A percentile compares a stretch with the other conserved stretches of the same genome.
Conservation (phyloP, 2,329 filamentous ascomycete species). For the Ceratocystis colombiana region DNA sequence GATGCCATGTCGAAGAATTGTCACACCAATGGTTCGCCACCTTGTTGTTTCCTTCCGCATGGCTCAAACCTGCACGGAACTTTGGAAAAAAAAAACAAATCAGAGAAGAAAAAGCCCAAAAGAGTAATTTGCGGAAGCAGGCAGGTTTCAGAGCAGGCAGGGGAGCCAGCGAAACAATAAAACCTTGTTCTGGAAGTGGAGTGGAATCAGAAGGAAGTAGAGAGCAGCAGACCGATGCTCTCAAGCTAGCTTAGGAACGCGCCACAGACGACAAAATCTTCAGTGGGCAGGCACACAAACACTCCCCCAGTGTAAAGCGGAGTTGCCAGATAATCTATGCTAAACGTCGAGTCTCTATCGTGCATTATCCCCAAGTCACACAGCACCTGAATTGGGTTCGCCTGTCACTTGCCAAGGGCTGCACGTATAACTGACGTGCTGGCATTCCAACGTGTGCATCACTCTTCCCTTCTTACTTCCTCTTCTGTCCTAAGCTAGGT, state of each 20-base stretch:
- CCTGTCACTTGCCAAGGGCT: neutral
- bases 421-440: neutral
- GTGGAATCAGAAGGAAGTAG: neutral
- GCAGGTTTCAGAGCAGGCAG: constrained; percentile 11
- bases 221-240: neutral
- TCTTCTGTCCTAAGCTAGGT: neutral
- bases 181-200: constrained; percentile 12
- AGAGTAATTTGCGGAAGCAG: constrained; percentile 10
- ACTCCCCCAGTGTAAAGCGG: too few species aligned
- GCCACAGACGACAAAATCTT: neutral
- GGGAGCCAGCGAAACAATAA: constrained; percentile 7
- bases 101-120: constrained; percentile 11
- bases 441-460: neutral
- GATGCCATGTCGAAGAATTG: neutral
- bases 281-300: neutral
- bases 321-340: too few species aligned
- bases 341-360: too few species aligned
- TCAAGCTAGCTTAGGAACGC: neutral
- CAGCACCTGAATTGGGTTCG: too few species aligned
- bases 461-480: neutral
- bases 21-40: constrained; percentile 4
- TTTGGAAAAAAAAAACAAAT: neutral
- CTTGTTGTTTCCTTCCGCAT: neutral
- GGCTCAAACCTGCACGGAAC: constrained; percentile 6
- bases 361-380: too few species aligned